These are phyloP conservation scores for Sindora glabra DNA, from an alignment of 306 rosid genomes.

Conservation along the genomic window DNA sequence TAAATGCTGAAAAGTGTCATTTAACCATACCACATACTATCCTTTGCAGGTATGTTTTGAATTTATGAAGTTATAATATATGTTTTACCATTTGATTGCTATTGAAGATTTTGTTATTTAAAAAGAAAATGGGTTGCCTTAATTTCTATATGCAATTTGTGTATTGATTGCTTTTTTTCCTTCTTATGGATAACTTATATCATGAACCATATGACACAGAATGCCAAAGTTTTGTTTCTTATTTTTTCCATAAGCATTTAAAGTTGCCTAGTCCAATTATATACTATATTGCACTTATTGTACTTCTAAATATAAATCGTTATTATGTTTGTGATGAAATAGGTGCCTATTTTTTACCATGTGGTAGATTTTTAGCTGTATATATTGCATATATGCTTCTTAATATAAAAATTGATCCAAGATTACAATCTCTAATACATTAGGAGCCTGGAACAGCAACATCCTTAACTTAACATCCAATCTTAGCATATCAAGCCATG, in stretches of 20 bases:
- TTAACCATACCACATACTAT: conserved; percentile 83
- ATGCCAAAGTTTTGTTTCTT: no score
- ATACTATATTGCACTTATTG: background rate
- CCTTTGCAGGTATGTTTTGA: conserved; percentile 69
- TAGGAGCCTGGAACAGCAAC: conserved; percentile 66
- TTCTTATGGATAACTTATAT: background rate
- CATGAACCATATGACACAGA: no score
- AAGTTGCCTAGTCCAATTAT: background rate
- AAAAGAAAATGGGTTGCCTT: background rate
- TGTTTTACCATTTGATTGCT: background rate
- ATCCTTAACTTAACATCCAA: conserved; percentile 93
- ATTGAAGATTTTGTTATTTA: background rate
- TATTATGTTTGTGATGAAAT: conserved; percentile 74
- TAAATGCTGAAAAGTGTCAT: conserved; percentile 65
- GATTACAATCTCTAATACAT: conserved; percentile 54
- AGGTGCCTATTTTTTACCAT: conserved; percentile 99
- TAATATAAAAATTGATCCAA: conserved; percentile 77
- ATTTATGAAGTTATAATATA: conserved; percentile 7
- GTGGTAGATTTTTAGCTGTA: conserved; percentile 95
- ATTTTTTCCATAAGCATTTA: no score
- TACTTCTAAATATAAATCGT: conserved; percentile 8
- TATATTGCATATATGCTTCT: conserved; percentile 96
- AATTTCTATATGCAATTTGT: background rate
- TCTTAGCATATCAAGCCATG: conserved; percentile 81
- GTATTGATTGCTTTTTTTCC: background rate